A percentile compares a stretch with the other conserved stretches of the same genome.
Conservation (phyloP, 2,329 filamentous ascomycete species). For the Epichloe bromicola region DNA sequence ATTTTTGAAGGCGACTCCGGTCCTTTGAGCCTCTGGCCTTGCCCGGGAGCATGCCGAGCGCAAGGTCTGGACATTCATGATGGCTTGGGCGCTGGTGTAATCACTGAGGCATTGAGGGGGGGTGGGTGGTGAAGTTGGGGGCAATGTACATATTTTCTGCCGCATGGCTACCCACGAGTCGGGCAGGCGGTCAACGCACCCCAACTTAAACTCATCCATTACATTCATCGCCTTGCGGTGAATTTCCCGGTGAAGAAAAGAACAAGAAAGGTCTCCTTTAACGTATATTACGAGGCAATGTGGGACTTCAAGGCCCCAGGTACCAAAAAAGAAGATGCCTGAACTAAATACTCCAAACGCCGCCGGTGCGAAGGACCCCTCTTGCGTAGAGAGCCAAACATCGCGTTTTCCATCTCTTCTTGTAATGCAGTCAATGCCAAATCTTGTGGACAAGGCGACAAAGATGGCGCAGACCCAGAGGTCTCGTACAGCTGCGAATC, state of each 20-base stretch:
- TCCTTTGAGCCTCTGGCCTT: constrained; percentile 21
- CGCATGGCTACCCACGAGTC: neutral
- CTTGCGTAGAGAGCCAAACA: neutral
- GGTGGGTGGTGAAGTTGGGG: too few species aligned
- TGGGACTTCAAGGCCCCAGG: neutral
- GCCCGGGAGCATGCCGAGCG: constrained; percentile 24
- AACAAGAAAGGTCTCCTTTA: neutral
- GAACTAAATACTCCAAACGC: constrained; percentile 8
- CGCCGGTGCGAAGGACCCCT: neutral
- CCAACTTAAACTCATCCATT: neutral
- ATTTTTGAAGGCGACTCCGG: constrained; percentile 17
- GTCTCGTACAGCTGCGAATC: constrained; percentile 1
- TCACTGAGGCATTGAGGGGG: neutral
- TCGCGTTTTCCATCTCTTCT: constrained; percentile 1
- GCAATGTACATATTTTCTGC: constrained; percentile 4
- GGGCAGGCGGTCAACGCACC: neutral
- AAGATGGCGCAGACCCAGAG: neutral
- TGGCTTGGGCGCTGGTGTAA: constrained; percentile 8
- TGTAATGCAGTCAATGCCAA: constrained; percentile 1
- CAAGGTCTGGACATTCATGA: constrained; percentile 25
- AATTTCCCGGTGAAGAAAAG: neutral
- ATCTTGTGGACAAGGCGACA: neutral
- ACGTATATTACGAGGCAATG: neutral
- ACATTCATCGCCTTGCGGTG: neutral
- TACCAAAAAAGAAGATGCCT: neutral